phyloP scores from a whole-genome alignment of 805 yeast genomes.

The Tetrapisispora fleetii region DNA sequence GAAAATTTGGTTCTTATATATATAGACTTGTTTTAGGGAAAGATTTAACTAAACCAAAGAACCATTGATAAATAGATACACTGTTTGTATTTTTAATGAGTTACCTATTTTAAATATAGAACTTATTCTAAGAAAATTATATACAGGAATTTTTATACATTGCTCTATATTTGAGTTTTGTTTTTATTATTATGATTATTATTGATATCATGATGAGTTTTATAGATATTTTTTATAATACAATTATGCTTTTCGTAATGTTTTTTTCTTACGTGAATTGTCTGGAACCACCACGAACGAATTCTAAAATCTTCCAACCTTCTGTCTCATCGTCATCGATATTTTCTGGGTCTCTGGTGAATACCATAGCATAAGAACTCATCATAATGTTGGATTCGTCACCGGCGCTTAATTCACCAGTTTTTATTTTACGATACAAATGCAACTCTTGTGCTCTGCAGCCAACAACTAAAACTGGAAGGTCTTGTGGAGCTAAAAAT shows the following conservation, averaged over 20 bases:
- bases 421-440: conserved; percentile 76
- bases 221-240: neutral
- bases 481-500: conserved; percentile 78
- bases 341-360: conserved; percentile 87
- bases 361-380: conserved; percentile 92
- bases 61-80: neutral
- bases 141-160: neutral
- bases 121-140: neutral
- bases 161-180: neutral
- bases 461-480: conserved; percentile 86
- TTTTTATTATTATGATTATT: neutral
- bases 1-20: conserved; percentile 17
- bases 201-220: neutral
- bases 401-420: conserved; percentile 94
- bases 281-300: conserved; percentile 88
- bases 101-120: neutral
- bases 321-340: conserved; percentile 84
- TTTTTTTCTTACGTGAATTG: conserved; percentile 44
- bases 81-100: neutral
- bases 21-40: conserved; percentile 6
- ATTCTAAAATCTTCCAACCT: conserved; percentile 94
- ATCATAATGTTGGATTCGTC: conserved; percentile 84
- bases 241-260: too few relatives aligned
- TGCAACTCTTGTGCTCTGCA: conserved; percentile 96
- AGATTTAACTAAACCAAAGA: conserved; percentile 1